A percentile compares a stretch with the other conserved stretches of the same genome.
Conservation (phyloP, 306 rosid species). For the Ammopiptanthus mongolicus region DNA sequence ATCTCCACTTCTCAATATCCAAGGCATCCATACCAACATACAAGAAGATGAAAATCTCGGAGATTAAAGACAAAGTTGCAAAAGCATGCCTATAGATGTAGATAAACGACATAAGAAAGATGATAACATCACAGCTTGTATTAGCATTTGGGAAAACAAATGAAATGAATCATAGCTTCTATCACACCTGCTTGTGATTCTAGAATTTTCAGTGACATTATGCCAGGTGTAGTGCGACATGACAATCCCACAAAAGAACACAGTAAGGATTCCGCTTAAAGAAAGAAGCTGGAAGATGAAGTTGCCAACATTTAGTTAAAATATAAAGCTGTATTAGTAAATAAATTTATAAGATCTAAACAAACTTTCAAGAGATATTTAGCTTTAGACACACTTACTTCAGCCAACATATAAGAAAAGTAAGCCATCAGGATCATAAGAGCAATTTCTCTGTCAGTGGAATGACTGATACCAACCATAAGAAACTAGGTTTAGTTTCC, state of each 20-base stretch:
- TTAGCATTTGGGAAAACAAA: neutral
- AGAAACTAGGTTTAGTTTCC: neutral
- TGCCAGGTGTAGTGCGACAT: constrained; percentile 69
- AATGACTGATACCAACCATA: constrained; percentile 38
- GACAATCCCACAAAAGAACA: constrained; percentile 64
- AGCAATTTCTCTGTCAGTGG: constrained; percentile 60
- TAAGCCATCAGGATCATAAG: constrained; percentile 63
- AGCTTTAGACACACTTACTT: constrained; percentile 35
- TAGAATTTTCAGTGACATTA: constrained; percentile 43
- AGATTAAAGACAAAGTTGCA: constrained; percentile 46
- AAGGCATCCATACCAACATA: constrained; percentile 75
- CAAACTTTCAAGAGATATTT: neutral
- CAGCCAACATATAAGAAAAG: constrained; percentile 53
- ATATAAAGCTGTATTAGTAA: neutral
- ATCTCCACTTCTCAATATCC: constrained; percentile 58
- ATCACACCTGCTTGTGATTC: constrained; percentile 44
- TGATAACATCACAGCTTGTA: neutral
- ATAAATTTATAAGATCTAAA: neutral
- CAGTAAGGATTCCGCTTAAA: constrained; percentile 57
- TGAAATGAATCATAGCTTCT: neutral
- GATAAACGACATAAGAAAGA: neutral
- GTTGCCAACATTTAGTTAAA: constrained; percentile 12
- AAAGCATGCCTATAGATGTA: constrained; percentile 48
- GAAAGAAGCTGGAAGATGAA: constrained; percentile 35
- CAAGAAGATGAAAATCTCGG: constrained; percentile 58